Base-by-base conservation (phyloP, 2,329 filamentous ascomycete species). In the Chaetomium olivaceum region DNA sequence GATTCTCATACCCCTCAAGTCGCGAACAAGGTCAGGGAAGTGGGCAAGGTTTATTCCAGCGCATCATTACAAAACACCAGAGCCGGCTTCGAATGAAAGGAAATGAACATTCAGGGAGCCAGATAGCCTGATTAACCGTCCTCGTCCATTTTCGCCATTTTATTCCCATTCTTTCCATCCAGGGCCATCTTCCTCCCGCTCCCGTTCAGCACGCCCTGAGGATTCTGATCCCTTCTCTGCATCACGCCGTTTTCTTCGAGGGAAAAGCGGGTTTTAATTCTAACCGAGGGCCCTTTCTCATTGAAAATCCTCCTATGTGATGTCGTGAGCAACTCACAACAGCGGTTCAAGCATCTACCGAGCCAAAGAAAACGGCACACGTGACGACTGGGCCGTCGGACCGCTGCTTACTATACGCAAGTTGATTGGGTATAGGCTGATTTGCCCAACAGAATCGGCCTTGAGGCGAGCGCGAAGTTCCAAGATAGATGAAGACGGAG, bases 391-490 rank as follows among this genome's bases (percentile, higher is more conserved):
- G 71, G 61, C 71, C 71, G 71, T 62, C 71, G 71, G 71, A 71
- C 71, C 70, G 70, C 67, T 36, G 29, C 64, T 65, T 67, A 70
- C 65, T 71, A 69, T 69, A 67, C 64, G 61, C 66, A 68, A 64
- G 63, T 63, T 65, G 64, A 64, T 67, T 65, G 67, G 67, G 67
- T 71, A 71, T 71, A 70, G 71, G 62, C 70, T 71, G 70, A 72
- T 71, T 71, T 69, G 64, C 27, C 27, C 23, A 50, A 33, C n/a
- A 62, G 31, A 68, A 58, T 66, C 33, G 63, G 23, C 50, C 39
- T 50, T 27, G 48, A 62, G 36, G 58, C 50, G 57, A 51, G 31
- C 21, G 54, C 39, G 29, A 64, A 27, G 64, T 67, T 67, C 55
- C 58, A 60, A 55, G 61, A 70, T 69, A 70, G 66, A 71, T 69